Evolutionary conservation across 169 alveolate genomes (phyloP).

Genomic region (Besnoitia besnoiti): DNA sequence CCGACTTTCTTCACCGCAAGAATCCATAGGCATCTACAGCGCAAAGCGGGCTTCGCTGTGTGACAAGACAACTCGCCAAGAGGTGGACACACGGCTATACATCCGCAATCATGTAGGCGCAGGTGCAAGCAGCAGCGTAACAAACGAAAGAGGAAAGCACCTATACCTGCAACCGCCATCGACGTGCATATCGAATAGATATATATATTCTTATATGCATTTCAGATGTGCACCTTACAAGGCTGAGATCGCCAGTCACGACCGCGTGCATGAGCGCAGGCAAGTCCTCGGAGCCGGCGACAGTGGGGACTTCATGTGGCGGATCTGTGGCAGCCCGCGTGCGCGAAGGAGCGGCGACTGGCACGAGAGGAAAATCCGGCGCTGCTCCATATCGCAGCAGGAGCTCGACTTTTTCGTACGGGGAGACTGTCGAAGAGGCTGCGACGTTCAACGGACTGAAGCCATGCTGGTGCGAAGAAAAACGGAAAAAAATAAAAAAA

Average conservation of each 20-base stretch:
- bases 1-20: too few species aligned
- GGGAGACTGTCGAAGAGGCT: not conserved
- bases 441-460: conserved; percentile 22
- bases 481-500: not conserved
- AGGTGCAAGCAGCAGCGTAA: not conserved
- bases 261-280: conserved; percentile 47
- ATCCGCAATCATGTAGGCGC: not conserved
- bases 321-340: not conserved
- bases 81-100: not conserved
- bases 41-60: too few species aligned
- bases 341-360: not conserved
- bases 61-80: too few species aligned
- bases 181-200: not conserved
- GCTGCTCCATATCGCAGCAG: conserved; percentile 37
- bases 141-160: not conserved
- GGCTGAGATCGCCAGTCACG: not conserved
- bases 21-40: too few species aligned
- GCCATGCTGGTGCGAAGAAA: conserved; percentile 4
- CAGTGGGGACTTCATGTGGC: not conserved
- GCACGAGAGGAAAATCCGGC: not conserved
- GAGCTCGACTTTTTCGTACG: not conserved
- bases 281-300: not conserved
- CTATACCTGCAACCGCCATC: not conserved
- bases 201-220: not conserved
- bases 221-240: not conserved